phyloP scores from a whole-genome alignment of 371 early-diverging fungal species.

The Mortierella sp. region DNA sequence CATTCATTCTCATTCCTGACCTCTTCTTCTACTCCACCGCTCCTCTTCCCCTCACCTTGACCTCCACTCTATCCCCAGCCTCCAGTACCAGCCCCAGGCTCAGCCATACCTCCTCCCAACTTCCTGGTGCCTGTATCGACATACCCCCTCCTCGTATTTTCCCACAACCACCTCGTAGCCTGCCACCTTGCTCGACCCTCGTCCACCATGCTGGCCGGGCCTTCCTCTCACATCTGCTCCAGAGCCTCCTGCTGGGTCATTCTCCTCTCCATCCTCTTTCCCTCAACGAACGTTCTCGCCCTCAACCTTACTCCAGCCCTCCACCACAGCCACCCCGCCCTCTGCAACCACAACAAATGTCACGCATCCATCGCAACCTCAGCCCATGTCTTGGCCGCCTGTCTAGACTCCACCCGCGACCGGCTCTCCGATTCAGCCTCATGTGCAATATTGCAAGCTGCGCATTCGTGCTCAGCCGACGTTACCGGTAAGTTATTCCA shows the following conservation, averaged over 20 bases:
- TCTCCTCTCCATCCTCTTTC: slow-evolving; percentile 39
- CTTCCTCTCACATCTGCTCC: slow-evolving; percentile 39
- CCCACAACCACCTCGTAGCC: too few species aligned
- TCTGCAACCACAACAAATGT: background rate
- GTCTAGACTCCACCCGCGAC: slow-evolving; percentile 17
- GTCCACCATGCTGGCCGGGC: slow-evolving; percentile 23
- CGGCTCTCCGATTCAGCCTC: slow-evolving; percentile 11
- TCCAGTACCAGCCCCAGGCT: too few species aligned
- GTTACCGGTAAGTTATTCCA: too few species aligned
- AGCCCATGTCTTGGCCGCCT: slow-evolving; percentile 24
- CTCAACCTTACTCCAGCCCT: slow-evolving; percentile 9
- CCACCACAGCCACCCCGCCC: background rate
- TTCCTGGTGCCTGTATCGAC: too few species aligned
- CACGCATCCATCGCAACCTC: background rate
- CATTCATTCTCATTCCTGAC: too few species aligned
- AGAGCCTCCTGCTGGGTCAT: slow-evolving; percentile 48
- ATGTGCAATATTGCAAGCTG: background rate
- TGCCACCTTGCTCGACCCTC: too few species aligned
- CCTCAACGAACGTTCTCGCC: slow-evolving; percentile 16
- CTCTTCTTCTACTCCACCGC: too few species aligned
- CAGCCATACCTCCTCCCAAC: too few species aligned
- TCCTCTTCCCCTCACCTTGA: too few species aligned
- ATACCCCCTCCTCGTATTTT: too few species aligned
- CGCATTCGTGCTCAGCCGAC: background rate
- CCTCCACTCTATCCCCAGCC: too few species aligned